Base-by-base conservation (phyloP, 495 filamentous ascomycete species). In the Apodospora peruviana region DNA sequence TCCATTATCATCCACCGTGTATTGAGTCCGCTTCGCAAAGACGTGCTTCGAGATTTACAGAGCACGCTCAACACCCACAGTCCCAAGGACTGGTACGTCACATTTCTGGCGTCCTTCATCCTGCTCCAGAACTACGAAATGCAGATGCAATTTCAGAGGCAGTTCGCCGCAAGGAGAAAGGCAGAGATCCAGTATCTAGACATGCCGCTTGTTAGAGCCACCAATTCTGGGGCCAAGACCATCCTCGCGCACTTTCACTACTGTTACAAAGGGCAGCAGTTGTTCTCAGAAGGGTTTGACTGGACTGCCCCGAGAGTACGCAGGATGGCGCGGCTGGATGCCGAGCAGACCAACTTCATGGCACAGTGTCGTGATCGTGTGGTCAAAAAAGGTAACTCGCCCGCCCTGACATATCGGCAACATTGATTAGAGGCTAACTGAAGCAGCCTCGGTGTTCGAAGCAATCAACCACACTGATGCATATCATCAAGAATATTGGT, bases 211-310 rank as follows among this genome's bases (percentile, higher is more conserved):
- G 59, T 70, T n/a, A 59, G 67, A 8, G 67, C 65, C 4, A 68
- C 61, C 0, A 64, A 70, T 45, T 70, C 67, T 34, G 63, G 67
- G 16, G 65, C 67, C 27, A 70, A 68, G 47, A 68, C 67, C 8
- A 68, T 70, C 34, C 58, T 70, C 9, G 67, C 67, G n/a, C 65
- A 70, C 54, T 70, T 70, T 42, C 67, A 70, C 47, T 70, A 68
- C 35, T 63, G 59, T 34, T 68, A 64, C 53, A 68, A 68, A 52
- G 67, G 67, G 1, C 59, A 70, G 44, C 45, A 48, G 45, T 59
- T 67, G 22, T 70, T 68, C 45, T 52, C 50, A 4, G 41, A 47
- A 14, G 56, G 47, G 22, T 70, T 67, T 38, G 51, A 70, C 46
- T 70, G 67, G 67, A 51, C 32, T 18, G 42, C 61, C 11, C 52